phyloP scores from a whole-genome alignment of 345 rosid genomes.

The Diplotaxis tenuifolia region DNA sequence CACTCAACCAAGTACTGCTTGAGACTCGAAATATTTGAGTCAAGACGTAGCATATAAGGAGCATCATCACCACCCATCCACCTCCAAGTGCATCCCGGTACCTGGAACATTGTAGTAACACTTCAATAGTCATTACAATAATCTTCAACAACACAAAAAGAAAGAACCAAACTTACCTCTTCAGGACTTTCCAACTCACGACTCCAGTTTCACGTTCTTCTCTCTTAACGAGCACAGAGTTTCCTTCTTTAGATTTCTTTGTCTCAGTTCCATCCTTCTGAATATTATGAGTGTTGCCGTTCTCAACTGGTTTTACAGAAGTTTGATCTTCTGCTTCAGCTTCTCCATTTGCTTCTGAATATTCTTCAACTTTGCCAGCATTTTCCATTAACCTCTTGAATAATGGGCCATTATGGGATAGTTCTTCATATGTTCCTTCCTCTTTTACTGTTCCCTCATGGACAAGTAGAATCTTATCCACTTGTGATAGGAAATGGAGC shows the following conservation, averaged over 20 bases:
- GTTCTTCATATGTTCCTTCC: conserved; percentile 93
- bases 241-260: conserved; percentile 43
- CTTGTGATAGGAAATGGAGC: conserved; percentile 96
- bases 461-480: conserved; percentile 85
- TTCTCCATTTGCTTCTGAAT: conserved; percentile 63
- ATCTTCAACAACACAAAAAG: neutral
- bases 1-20: conserved; percentile 94
- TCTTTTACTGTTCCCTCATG: conserved; percentile 93
- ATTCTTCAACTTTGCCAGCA: conserved; percentile 99
- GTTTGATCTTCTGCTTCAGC: conserved; percentile 53
- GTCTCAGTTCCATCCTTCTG: conserved; percentile 41
- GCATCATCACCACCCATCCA: conserved; percentile 78
- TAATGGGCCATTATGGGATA: conserved; percentile 62
- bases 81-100: conserved; percentile 97
- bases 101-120: conserved; percentile 44
- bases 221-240: conserved; percentile 84
- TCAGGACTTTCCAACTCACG: conserved; percentile 71
- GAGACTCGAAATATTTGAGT: conserved; percentile 84
- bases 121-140: conserved; percentile 12
- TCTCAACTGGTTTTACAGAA: conserved; percentile 44
- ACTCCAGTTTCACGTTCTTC: conserved; percentile 99
- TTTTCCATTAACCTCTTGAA: conserved; percentile 94
- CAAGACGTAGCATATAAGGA: conserved; percentile 65
- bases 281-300: conserved; percentile 52
- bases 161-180: conserved; percentile 45